Evolutionary conservation across 2,329 filamentous ascomycete genomes (phyloP), one percentile per base, ranked within the genome.

Genomic region (Lomentospora prolificans): DNA sequence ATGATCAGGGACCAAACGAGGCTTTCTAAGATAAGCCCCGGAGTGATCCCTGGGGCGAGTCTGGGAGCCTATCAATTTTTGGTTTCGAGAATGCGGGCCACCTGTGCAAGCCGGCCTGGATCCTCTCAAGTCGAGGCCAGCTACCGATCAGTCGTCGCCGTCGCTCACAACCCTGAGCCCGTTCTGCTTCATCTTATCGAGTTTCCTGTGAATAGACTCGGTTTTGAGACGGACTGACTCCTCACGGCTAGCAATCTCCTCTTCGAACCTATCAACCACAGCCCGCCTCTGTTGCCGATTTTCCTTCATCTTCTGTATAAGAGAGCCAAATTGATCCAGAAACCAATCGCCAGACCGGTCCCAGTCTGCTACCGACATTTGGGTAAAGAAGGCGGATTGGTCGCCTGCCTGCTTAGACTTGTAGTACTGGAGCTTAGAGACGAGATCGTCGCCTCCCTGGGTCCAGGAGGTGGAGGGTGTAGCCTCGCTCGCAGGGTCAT

Each of bases 321-420:
- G 66, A 3, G 69, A 69, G 6, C 72, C 67, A 58, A 84, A 83
- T 58, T 75, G 76, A 46, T 74, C 73, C 22, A 81, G 68, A 56
- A 84, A 81, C 80, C 80, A 84, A 60, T 82, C 79, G 4, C 80
- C 80, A 1, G 79, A 74, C 12, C 74, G 70, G 60, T 84, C 80
- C 80, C 80, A 84, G 55, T 83, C 80, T 14, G 72, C 68, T 12
- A 82, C 69, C 1, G 75, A 66, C 72, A 83, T 77, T 54, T 72
- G 71, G 2, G 70, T 72, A 62, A 83, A 82, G 55, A 83, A 76
- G 1, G 71, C 65, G 30, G 68, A 69, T 61, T 80, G 77, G 51
- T 78, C 74, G 30, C 65, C 62, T 51, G 74, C 73, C 7, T 69
- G 69, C 55, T 75, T 71, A 55, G 66, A 68, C 58, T 75, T 74